These are phyloP conservation scores for Hyphopichia buzzinii DNA, from an alignment of 1,139 yeast genomes.

Conservation along the genomic window DNA sequence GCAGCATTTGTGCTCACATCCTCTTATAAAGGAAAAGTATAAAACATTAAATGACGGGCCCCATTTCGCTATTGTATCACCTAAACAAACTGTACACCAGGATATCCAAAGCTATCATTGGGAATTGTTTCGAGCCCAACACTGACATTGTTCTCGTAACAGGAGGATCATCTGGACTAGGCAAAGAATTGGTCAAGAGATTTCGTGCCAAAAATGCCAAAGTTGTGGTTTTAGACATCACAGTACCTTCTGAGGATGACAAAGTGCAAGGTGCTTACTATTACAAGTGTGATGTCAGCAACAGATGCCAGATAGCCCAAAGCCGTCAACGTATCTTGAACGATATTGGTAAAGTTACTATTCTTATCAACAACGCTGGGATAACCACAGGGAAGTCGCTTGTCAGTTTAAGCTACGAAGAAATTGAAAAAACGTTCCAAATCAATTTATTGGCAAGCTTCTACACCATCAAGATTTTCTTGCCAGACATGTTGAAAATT, in stretches of 20 bases:
- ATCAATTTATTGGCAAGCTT: slow-evolving; percentile 71
- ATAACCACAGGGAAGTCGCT: slow-evolving; percentile 60
- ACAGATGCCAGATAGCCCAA: slow-evolving; percentile 37
- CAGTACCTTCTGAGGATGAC: slow-evolving; percentile 33
- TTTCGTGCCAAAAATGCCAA: slow-evolving; percentile 42
- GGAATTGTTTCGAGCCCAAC: slow-evolving; percentile 48
- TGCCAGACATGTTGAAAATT: slow-evolving; percentile 66
- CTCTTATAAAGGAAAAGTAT: not conserved
- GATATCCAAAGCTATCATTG: slow-evolving; percentile 40
- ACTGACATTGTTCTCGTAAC: slow-evolving; percentile 71
- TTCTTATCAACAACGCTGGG: slow-evolving; percentile 84
- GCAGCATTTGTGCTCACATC: not conserved
- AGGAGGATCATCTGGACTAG: slow-evolving; percentile 81
- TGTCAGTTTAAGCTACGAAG: slow-evolving; percentile 50
- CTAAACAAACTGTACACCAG: slow-evolving; percentile 28
- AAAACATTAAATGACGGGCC: slow-evolving; percentile 1
- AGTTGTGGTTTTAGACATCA: slow-evolving; percentile 66
- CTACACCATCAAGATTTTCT: slow-evolving; percentile 63
- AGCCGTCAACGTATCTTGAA: slow-evolving; percentile 35
- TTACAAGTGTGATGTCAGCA: slow-evolving; percentile 68
- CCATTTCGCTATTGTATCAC: slow-evolving; percentile 1
- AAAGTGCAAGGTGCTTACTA: slow-evolving; percentile 47
- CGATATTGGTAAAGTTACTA: slow-evolving; percentile 59
- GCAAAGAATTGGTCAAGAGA: slow-evolving; percentile 53
- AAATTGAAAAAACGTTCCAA: slow-evolving; percentile 58